Conservation (phyloP, 345 rosid genomes). For the Leavenworthia alabamica region DNA sequence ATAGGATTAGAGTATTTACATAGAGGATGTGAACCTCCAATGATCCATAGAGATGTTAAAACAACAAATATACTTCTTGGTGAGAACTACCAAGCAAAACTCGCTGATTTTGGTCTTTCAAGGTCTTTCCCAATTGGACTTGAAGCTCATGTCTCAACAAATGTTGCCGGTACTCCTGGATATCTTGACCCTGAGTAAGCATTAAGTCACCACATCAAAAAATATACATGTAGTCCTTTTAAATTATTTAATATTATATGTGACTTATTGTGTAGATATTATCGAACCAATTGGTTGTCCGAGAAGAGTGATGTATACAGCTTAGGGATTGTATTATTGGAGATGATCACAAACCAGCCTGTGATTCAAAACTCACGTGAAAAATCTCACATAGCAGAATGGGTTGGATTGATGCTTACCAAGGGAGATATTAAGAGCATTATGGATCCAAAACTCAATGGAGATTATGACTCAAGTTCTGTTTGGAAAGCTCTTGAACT, state of each 20-base stretch:
- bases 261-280: slow-evolving; percentile 19
- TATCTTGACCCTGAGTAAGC: slow-evolving; percentile 47
- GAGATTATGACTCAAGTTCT: slow-evolving; percentile 1
- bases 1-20: slow-evolving; percentile 10
- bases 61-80: slow-evolving; percentile 34
- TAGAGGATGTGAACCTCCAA: slow-evolving; percentile 36
- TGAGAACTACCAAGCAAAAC: slow-evolving; percentile 30
- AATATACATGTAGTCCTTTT: no score
- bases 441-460: not conserved
- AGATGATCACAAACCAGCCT: slow-evolving; percentile 30
- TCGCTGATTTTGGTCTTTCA: slow-evolving; percentile 41
- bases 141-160: slow-evolving; percentile 14
- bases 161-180: slow-evolving; percentile 24
- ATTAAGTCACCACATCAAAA: not conserved
- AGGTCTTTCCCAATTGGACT: slow-evolving; percentile 23
- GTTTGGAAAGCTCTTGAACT: slow-evolving; percentile 22
- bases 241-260: no score
- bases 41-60: slow-evolving; percentile 42
- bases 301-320: slow-evolving; percentile 45
- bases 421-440: not conserved
- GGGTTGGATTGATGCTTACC: slow-evolving; percentile 3
- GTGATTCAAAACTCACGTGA: slow-evolving; percentile 4
- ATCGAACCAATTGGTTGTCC: slow-evolving; percentile 15
- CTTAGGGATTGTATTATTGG: slow-evolving; percentile 27
- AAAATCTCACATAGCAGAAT: slow-evolving; percentile 14